These are phyloP conservation scores for Lentinula edodes DNA, from an alignment of 768 basidiomycete genomes.

Conservation along the genomic window DNA sequence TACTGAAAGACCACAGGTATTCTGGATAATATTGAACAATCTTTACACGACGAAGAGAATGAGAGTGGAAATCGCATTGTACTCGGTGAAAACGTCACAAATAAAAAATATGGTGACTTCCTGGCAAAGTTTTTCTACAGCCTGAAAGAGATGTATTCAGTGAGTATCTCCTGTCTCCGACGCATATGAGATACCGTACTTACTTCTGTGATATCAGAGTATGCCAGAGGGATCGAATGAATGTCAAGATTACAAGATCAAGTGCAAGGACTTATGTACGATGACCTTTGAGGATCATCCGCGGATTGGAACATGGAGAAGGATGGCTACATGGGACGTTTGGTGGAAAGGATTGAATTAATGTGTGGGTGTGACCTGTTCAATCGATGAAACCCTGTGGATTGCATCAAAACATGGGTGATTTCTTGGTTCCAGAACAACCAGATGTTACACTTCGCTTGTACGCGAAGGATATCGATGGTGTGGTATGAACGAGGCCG, in stretches of 20 bases:
- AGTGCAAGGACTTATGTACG: not conserved
- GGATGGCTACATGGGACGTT: not conserved
- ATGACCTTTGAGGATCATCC: not conserved
- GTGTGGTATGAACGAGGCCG: not conserved
- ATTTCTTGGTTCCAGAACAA: too few relatives aligned
- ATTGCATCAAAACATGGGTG: not conserved
- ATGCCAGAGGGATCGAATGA: slow-evolving; percentile 1
- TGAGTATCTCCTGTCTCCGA: slow-evolving; percentile 16
- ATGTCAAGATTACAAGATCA: slow-evolving; percentile 1
- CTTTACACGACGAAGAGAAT: slow-evolving; percentile 23
- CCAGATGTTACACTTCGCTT: not conserved
- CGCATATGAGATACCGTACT: not conserved
- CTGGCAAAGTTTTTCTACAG: slow-evolving; percentile 39
- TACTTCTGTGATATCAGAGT: not conserved
- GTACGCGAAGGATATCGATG: not conserved
- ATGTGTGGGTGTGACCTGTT: not conserved
- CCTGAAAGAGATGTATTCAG: slow-evolving; percentile 44
- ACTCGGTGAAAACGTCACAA: slow-evolving; percentile 14
- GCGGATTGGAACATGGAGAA: not conserved
- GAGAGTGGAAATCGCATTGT: slow-evolving; percentile 14
- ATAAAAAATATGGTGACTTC: slow-evolving; percentile 34
- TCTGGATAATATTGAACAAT: slow-evolving; percentile 34
- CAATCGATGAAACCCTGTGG: not conserved
- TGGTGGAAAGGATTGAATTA: slow-evolving; percentile 1
- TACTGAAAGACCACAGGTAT: slow-evolving; percentile 28